Percentiles rank a stretch among this genome's conserved stretches.
These are phyloP conservation scores for Globomyces pollinis-pini DNA, from an alignment of 192 early-diverging fungal species.

Conservation along the genomic window DNA sequence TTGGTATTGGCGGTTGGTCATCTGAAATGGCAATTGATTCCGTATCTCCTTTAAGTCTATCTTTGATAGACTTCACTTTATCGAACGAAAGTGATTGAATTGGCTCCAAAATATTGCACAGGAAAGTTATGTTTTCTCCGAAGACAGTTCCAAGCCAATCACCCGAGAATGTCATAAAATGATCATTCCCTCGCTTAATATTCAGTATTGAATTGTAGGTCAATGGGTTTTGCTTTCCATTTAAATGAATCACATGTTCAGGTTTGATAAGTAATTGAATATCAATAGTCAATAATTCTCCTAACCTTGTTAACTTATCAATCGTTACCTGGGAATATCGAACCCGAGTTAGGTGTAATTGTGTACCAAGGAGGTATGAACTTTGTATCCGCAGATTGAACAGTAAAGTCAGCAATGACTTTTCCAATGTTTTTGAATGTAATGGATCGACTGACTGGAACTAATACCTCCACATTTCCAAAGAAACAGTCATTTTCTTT, in stretches of 20 bases:
- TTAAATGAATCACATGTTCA: constrained; percentile 41
- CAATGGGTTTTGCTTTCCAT: constrained; percentile 49
- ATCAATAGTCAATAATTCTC: constrained; percentile 51
- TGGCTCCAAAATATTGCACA: constrained; percentile 40
- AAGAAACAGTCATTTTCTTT: constrained; percentile 56
- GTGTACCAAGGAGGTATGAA: constrained; percentile 64
- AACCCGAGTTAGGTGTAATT: constrained; percentile 55
- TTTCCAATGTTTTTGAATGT: constrained; percentile 66
- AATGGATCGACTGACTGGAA: constrained; percentile 41
- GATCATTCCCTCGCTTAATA: constrained; percentile 72
- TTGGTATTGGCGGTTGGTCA: not conserved
- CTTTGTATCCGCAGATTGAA: constrained; percentile 34
- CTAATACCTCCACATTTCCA: constrained; percentile 56
- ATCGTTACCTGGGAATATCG: constrained; percentile 74
- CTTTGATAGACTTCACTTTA: constrained; percentile 6
- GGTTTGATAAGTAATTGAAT: constrained; percentile 51
- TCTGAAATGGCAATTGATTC: not conserved
- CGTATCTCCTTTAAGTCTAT: constrained; percentile 10
- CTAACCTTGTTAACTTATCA: no score
- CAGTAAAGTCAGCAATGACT: constrained; percentile 10
- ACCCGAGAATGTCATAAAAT: constrained; percentile 71
- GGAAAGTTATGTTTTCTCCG: constrained; percentile 59
- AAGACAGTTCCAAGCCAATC: constrained; percentile 66
- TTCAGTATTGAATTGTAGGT: constrained; percentile 77
- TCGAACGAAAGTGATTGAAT: constrained; percentile 21